Conservation (phyloP, 306 rosid species). For the cucumber (Cucumis sativus) region Cucumber_9930_V3 NC_026656.2:20984001-20984500, state of each 20-base stretch:
- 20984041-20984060: not conserved
- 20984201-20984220: slow-evolving; percentile 72
- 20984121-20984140: not conserved
- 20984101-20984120: not conserved
- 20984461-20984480: not conserved
- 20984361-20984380: not conserved
- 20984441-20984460: not conserved
- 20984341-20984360: not conserved
- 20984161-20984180: not conserved
- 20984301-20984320: not conserved
- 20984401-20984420: not conserved
- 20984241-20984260: slow-evolving; percentile 76
- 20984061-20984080: not conserved
- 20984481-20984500: not conserved
- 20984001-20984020: not conserved
- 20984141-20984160: not conserved
- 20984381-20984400: not conserved
- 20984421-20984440: not conserved
- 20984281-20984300: not conserved
- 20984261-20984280: slow-evolving; percentile 43
- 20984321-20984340: not conserved
- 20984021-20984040: not conserved
- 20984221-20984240: slow-evolving; percentile 76
- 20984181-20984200: slow-evolving; percentile 24
- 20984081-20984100: not conserved